phyloP scores from a whole-genome alignment of 2,329 filamentous ascomycete genomes.

The Cladobotryum mycophilum region DNA sequence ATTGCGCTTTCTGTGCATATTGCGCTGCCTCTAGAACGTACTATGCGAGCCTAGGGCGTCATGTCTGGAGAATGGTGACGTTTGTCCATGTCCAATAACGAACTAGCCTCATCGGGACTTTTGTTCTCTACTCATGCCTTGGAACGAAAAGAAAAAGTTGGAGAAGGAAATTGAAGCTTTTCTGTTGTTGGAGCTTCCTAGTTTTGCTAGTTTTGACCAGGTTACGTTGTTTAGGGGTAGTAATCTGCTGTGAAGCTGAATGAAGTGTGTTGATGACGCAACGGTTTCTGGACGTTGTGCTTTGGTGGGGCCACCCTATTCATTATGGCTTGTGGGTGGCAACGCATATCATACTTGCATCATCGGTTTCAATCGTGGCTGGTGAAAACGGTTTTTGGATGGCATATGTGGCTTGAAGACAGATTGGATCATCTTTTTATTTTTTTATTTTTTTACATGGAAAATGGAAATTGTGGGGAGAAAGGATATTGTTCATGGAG shows the following conservation, averaged over 20 bases:
- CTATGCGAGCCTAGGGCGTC: not conserved
- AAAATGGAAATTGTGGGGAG: not conserved
- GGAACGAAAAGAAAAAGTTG: not conserved
- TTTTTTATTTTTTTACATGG: too few relatives aligned
- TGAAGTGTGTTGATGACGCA: constrained; percentile 8
- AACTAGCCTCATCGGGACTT: too few relatives aligned
- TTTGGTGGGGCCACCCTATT: constrained; percentile 2
- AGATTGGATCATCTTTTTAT: not conserved
- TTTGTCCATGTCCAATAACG: not conserved
- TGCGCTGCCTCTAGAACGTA: too few relatives aligned
- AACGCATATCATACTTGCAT: constrained; percentile 3
- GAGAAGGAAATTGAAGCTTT: too few relatives aligned
- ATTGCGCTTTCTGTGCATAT: too few relatives aligned
- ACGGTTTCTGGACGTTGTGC: not conserved
- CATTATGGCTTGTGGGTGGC: not conserved
- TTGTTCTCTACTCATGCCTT: not conserved
- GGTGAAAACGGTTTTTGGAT: not conserved
- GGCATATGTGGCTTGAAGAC: not conserved
- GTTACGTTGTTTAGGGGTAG: too few relatives aligned
- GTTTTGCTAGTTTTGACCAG: too few relatives aligned
- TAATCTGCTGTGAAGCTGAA: not conserved
- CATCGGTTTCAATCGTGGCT: constrained; percentile 7
- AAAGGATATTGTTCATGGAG: too few relatives aligned
- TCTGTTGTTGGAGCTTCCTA: not conserved
- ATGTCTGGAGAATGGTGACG: constrained; percentile 7